Conservation (phyloP, 164 flowering plant genomes). For the Protea cynaroides region DNA sequence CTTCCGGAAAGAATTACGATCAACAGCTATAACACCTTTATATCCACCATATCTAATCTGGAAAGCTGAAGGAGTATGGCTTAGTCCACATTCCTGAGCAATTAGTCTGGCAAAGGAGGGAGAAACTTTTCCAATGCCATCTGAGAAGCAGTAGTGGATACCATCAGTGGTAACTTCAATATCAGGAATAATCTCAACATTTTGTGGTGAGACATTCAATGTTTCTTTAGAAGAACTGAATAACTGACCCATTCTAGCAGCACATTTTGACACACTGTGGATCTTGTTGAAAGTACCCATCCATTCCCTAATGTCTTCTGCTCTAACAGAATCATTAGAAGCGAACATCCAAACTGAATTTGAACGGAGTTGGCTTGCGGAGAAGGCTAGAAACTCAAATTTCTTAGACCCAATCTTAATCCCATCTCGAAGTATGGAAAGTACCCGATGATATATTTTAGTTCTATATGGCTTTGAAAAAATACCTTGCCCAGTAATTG, state of each 20-base stretch:
- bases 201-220: slow-evolving; percentile 40
- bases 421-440: slow-evolving; percentile 70
- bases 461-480: slow-evolving; percentile 62
- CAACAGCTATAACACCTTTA: slow-evolving; percentile 91
- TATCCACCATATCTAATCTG: slow-evolving; percentile 97
- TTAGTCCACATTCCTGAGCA: slow-evolving; percentile 61
- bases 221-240: slow-evolving; percentile 84
- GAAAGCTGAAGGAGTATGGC: slow-evolving; percentile 74
- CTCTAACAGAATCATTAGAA: slow-evolving; percentile 61
- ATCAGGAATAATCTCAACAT: slow-evolving; percentile 77
- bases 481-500: slow-evolving; percentile 40
- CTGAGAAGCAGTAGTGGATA: slow-evolving; percentile 80
- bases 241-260: slow-evolving; percentile 96
- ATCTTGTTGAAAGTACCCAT: slow-evolving; percentile 86
- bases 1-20: slow-evolving; percentile 70
- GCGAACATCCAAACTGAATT: slow-evolving; percentile 99
- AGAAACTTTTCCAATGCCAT: slow-evolving; percentile 93
- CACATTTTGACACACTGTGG: slow-evolving; percentile 84
- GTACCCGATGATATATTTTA: slow-evolving; percentile 52
- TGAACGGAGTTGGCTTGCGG: slow-evolving; percentile 91
- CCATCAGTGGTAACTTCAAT: slow-evolving; percentile 62
- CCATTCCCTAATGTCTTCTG: slow-evolving; percentile 79
- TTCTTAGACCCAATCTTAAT: slow-evolving; percentile 65
- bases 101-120: slow-evolving; percentile 59
- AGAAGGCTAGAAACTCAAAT: slow-evolving; percentile 89